Evolutionary conservation across 768 basidiomycete species (phyloP).

Genomic region (Polyporus arcularius): DNA sequence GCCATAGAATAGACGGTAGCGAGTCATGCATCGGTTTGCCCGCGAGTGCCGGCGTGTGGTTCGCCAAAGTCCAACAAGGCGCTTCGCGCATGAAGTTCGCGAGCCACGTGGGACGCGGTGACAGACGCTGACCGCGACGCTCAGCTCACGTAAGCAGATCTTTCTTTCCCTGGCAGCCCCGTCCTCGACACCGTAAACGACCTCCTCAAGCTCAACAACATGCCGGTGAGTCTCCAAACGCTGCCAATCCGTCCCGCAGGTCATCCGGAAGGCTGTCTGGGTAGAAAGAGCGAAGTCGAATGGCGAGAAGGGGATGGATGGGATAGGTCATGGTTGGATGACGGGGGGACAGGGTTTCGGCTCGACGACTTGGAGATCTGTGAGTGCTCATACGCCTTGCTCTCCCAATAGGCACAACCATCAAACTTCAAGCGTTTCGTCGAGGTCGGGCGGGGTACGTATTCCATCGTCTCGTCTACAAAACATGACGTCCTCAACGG

Average conservation of each 20-base stretch:
- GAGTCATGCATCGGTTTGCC: conserved; percentile 3
- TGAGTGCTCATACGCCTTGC: neutral
- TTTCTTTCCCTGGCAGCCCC: conserved; percentile 7
- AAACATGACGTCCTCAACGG: neutral
- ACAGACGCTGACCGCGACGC: too few relatives aligned
- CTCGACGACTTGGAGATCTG: neutral
- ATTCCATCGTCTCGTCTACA: neutral
- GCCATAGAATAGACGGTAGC: conserved; percentile 54
- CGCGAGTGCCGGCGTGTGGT: neutral
- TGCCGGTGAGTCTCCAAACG: conserved; percentile 29
- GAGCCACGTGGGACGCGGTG: too few relatives aligned
- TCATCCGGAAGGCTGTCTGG: conserved; percentile 2
- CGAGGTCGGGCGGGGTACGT: conserved; percentile 92
- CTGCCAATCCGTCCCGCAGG: conserved; percentile 12
- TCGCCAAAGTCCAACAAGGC: too few relatives aligned
- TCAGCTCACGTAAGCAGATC: conserved; percentile 17
- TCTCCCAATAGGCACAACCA: conserved; percentile 24
- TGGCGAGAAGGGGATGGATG: conserved; percentile 21
- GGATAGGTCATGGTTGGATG: conserved; percentile 24
- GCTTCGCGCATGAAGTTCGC: too few relatives aligned
- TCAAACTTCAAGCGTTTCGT: conserved; percentile 97
- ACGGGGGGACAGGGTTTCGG: neutral
- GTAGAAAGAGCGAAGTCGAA: conserved; percentile 3
- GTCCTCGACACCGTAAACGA: conserved; percentile 24
- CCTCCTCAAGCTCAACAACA: conserved; percentile 22